These are phyloP conservation scores for Allomyces macrogynus DNA, from an alignment of 192 early-diverging fungal genomes.

Conservation along the genomic window DNA sequence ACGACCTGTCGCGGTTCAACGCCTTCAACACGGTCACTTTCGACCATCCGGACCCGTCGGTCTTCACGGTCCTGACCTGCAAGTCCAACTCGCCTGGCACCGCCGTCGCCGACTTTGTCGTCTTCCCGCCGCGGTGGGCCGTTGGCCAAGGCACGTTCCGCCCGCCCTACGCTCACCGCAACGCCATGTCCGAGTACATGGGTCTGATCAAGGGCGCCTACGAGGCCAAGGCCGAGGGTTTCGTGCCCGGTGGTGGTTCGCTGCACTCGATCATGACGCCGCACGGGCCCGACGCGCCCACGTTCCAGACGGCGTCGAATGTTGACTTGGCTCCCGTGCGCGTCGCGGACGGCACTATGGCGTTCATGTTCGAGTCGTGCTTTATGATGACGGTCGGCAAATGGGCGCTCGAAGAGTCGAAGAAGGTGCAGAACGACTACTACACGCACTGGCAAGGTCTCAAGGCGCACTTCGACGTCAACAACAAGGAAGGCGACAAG, in stretches of 20 bases:
- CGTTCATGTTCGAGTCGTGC: constrained; percentile 90
- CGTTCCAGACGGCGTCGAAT: constrained; percentile 48
- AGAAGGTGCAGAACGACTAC: constrained; percentile 66
- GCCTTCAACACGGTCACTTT: constrained; percentile 71
- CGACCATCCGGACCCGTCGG: constrained; percentile 90
- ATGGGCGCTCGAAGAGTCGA: constrained; percentile 56
- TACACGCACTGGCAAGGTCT: constrained; percentile 68
- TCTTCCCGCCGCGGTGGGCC: constrained; percentile 88
- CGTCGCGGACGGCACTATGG: constrained; percentile 60
- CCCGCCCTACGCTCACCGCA: constrained; percentile 83
- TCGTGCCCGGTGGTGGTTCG: constrained; percentile 78
- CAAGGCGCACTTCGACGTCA: constrained; percentile 16
- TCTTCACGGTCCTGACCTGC: constrained; percentile 85
- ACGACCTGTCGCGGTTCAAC: constrained; percentile 65
- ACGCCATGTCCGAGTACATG: constrained; percentile 98
- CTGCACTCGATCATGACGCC: constrained; percentile 69
- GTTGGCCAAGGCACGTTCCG: constrained; percentile 75
- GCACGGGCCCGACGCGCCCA: constrained; percentile 74
- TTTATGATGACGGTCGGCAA: constrained; percentile 56
- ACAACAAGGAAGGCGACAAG: neutral
- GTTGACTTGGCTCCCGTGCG: constrained; percentile 56
- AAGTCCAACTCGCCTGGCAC: constrained; percentile 68
- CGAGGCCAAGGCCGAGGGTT: constrained; percentile 81
- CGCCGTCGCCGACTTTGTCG: constrained; percentile 84
- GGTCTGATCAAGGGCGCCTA: constrained; percentile 80